Conservation (phyloP, 2,329 filamentous ascomycete species). For the Aspergillus puulaauensis region DNA sequence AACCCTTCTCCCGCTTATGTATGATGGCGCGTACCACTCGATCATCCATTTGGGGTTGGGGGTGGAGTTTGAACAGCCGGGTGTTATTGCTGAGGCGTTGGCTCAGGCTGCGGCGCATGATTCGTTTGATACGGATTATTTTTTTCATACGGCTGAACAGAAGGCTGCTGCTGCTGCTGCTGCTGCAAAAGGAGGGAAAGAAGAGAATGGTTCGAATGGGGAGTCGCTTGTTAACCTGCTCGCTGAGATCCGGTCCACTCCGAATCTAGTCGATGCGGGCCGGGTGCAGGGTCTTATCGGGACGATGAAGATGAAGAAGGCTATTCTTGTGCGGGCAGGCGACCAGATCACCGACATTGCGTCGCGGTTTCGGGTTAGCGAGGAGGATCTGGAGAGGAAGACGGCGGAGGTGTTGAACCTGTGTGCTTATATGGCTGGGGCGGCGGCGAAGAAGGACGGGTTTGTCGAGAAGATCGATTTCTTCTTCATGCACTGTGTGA, state of each 20-base stretch:
- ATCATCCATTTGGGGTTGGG: conserved; percentile 82
- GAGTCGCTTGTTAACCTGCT: not conserved
- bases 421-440: conserved; percentile 5
- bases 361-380: conserved; percentile 3
- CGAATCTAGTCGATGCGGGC: not conserved
- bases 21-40: conserved; percentile 63
- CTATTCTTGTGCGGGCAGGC: not conserved
- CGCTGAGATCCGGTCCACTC: not conserved
- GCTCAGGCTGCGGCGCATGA: conserved; percentile 71
- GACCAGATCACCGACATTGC: not conserved
- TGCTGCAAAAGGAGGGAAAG: no score
- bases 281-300: conserved; percentile 1
- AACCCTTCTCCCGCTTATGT: conserved; percentile 64
- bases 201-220: not conserved
- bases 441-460: not conserved
- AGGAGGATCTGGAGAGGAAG: conserved; percentile 1
- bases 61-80: conserved; percentile 73
- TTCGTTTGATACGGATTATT: not conserved
- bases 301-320: conserved; percentile 6
- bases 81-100: conserved; percentile 72
- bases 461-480: conserved; percentile 7
- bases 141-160: not conserved
- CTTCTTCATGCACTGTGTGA: conserved; percentile 11
- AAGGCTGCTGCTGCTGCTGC: not conserved
- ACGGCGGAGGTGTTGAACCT: conserved; percentile 9